Conservation (phyloP, 2,329 filamentous ascomycete species). For the Albifimbria verrucaria region DNA sequence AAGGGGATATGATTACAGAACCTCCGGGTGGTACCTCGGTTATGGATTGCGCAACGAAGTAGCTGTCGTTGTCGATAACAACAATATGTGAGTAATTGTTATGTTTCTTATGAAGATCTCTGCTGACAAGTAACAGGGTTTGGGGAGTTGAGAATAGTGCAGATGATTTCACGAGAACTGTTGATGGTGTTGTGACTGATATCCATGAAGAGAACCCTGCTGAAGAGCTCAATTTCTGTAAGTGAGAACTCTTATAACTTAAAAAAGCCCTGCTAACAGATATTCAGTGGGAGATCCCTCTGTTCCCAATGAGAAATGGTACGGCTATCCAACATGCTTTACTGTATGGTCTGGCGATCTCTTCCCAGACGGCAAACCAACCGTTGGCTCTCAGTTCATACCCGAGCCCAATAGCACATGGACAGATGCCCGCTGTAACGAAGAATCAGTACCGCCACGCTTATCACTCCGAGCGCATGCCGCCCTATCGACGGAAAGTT, state of each 20-base stretch:
- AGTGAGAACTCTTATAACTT: slow-evolving; percentile 6
- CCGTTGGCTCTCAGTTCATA: slow-evolving; percentile 34
- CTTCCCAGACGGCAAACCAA: slow-evolving; percentile 25
- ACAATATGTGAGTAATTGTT: slow-evolving; percentile 15
- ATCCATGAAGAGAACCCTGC: slow-evolving; percentile 61
- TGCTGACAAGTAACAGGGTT: slow-evolving; percentile 16
- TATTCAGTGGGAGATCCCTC: slow-evolving; percentile 24
- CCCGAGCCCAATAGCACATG: slow-evolving; percentile 29
- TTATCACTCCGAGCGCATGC: slow-evolving; percentile 56
- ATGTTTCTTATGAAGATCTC: background rate
- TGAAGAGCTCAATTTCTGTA: slow-evolving; percentile 63
- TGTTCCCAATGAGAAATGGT: slow-evolving; percentile 29
- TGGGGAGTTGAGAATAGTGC: slow-evolving; percentile 53
- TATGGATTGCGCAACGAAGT: slow-evolving; percentile 59
- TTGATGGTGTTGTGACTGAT: slow-evolving; percentile 41
- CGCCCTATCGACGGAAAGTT: slow-evolving; percentile 60
- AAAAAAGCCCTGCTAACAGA: background rate
- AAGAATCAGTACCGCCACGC: slow-evolving; percentile 34
- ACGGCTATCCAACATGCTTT: slow-evolving; percentile 61
- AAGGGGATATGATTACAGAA: slow-evolving; percentile 34
- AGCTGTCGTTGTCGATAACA: slow-evolving; percentile 51
- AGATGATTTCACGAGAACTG: slow-evolving; percentile 47
- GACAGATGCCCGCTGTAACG: slow-evolving; percentile 31
- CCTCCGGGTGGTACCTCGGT: slow-evolving; percentile 34
- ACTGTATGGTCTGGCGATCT: slow-evolving; percentile 46